A percentile compares a stretch with the other conserved stretches of the same genome.
Conservation (phyloP, 148 eudicot genomes). For the Suaeda aralocaspica region DNA sequence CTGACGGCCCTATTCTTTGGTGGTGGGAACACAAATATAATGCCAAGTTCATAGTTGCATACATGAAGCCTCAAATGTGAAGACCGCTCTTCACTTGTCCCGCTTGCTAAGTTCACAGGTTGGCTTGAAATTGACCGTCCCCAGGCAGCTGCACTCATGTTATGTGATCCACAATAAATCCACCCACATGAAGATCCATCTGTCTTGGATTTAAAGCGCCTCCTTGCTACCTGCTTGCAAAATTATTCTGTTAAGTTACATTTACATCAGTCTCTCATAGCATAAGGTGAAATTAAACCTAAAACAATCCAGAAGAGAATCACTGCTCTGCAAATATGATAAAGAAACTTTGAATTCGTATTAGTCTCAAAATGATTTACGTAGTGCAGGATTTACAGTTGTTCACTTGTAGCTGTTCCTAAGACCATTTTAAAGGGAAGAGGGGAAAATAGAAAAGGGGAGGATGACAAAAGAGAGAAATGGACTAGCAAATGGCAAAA, state of each 20-base stretch:
- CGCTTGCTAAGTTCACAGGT: slow-evolving; percentile 14
- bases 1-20: slow-evolving; percentile 19
- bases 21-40: slow-evolving; percentile 69
- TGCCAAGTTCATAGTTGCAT: slow-evolving; percentile 86
- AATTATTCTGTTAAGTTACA: background rate
- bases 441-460: background rate
- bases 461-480: background rate
- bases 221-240: slow-evolving; percentile 65
- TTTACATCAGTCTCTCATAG: background rate
- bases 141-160: slow-evolving; percentile 96
- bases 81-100: slow-evolving; percentile 30
- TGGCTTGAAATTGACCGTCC: slow-evolving; percentile 52
- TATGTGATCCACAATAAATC: slow-evolving; percentile 87
- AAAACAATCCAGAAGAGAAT: background rate
- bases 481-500: background rate
- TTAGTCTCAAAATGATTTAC: background rate
- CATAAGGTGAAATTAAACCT: background rate
- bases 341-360: background rate
- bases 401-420: background rate
- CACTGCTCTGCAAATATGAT: background rate
- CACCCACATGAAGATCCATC: slow-evolving; percentile 68
- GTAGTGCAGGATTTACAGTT: background rate
- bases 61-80: slow-evolving; percentile 60
- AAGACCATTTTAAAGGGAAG: background rate
- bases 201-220: slow-evolving; percentile 60